These are phyloP conservation scores for Sequoiadendron giganteum DNA, from an alignment of 75 land plant genomes.

Conservation along the genomic window DNA sequence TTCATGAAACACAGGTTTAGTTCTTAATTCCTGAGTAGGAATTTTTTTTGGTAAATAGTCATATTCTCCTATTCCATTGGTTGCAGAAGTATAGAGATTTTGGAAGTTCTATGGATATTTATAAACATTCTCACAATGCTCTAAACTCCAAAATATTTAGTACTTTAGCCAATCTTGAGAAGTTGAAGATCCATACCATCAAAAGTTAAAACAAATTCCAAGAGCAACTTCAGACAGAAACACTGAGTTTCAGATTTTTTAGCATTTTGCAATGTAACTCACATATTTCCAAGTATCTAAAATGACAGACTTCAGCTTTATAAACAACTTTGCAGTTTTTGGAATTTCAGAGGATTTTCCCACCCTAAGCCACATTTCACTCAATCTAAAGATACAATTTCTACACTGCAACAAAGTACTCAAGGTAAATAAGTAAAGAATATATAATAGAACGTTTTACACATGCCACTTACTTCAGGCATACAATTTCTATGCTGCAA, in stretches of 20 bases:
- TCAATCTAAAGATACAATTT: constrained; percentile 7
- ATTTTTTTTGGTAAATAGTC: too few species aligned
- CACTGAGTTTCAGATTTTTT: background rate
- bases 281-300: too few species aligned
- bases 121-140: background rate
- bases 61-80: too few species aligned
- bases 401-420: background rate
- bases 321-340: background rate
- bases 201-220: background rate
- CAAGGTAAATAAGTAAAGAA: background rate
- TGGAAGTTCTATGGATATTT: background rate
- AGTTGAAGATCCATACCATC: background rate
- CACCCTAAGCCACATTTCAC: constrained; percentile 10
- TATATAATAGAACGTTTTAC: background rate
- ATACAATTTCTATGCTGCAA: background rate
- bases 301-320: too few species aligned
- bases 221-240: background rate
- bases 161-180: background rate
- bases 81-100: background rate
- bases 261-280: background rate
- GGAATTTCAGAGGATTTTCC: background rate
- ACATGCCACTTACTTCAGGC: background rate
- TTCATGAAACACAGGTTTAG: background rate
- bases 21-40: background rate
- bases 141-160: background rate